Base-by-base conservation (phyloP, 169 alveolate genomes). In the Eimeria zaria region DNA sequence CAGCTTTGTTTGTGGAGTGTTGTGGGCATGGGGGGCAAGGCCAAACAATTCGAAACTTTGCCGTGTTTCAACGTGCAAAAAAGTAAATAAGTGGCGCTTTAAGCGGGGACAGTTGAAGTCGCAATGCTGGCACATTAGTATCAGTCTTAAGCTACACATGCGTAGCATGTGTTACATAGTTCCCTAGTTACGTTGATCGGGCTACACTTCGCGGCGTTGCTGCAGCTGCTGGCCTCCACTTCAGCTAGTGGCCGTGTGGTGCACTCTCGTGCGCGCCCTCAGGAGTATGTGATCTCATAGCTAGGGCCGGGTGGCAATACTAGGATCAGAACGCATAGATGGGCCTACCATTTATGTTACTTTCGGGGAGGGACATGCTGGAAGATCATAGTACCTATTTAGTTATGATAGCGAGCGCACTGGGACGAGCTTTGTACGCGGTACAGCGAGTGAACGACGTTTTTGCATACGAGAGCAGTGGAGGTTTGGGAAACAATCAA, bases 31-130 rank as follows among this genome's bases (percentile, higher is more conserved):
- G 41, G 22, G 74, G 58, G 76, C 55, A 84, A 60, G 74, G 67
- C 53, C 91, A 30, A 53, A 9, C 53, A 53, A 53, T 76, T 36
- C 67, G 48, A 39, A 55, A 55, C 76, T 84, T 84, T 55, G 91
- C 91, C 76, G 91, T 55, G 36, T 84, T 84, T 84, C 30, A 55
- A 22, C 76, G 74, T 33, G 91, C 91, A 55, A n/a, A n/a, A 18
- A 81, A 84, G 91, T 48, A 55, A 84, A 53, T 39, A 39, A 36
- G 91, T 84, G 78, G 91, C 91, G 27, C 53, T 22, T 30, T 12
- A 20, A 33, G 53, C 30, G 53, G 51, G 53, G 39, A 16, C 7
- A 41, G 5, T 12, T 0, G 30, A 51, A 30, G 83, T 2, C 12
- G 51, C 55, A 39, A 20, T 73, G 36, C 1, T 18, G 3, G 83